Percentiles rank a stretch among this genome's conserved stretches.
Conservation (phyloP, 306 rosid genomes). For the Boehmeria nivea region DNA sequence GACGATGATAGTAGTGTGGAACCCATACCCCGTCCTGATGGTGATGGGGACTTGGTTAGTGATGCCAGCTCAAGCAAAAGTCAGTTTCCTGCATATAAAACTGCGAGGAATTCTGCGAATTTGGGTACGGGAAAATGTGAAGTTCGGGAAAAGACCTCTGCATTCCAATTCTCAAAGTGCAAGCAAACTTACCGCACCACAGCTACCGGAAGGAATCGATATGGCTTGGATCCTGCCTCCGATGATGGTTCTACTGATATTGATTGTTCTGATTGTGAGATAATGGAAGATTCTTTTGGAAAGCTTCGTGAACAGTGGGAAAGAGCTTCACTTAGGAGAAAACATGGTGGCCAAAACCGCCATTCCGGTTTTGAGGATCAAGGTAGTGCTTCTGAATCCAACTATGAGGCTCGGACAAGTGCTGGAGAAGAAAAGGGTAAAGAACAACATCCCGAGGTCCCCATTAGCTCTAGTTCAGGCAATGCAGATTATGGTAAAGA, state of each 20-base stretch:
- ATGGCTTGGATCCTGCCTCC: constrained; percentile 35
- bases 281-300: constrained; percentile 44
- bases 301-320: constrained; percentile 64
- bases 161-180: constrained; percentile 33
- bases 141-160: constrained; percentile 32
- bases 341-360: constrained; percentile 29
- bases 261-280: constrained; percentile 80
- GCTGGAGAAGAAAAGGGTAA: constrained; percentile 29
- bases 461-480: constrained; percentile 42
- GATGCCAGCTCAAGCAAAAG: constrained; percentile 70
- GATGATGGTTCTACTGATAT: constrained; percentile 46
- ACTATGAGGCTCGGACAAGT: constrained; percentile 21
- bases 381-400: constrained; percentile 58
- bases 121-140: constrained; percentile 35
- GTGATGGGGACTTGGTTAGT: constrained; percentile 63
- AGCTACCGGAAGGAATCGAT: constrained; percentile 36
- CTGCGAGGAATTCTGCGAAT: constrained; percentile 17
- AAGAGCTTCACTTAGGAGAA: constrained; percentile 56
- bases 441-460: constrained; percentile 29
- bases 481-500: constrained; percentile 27
- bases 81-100: constrained; percentile 27
- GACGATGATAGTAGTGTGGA: constrained; percentile 35
- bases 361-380: constrained; percentile 35
- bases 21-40: constrained; percentile 31
- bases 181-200: constrained; percentile 31